Evolutionary conservation across 164 flowering plant species (phyloP).

Genomic region (Magnolia officinalis): DNA sequence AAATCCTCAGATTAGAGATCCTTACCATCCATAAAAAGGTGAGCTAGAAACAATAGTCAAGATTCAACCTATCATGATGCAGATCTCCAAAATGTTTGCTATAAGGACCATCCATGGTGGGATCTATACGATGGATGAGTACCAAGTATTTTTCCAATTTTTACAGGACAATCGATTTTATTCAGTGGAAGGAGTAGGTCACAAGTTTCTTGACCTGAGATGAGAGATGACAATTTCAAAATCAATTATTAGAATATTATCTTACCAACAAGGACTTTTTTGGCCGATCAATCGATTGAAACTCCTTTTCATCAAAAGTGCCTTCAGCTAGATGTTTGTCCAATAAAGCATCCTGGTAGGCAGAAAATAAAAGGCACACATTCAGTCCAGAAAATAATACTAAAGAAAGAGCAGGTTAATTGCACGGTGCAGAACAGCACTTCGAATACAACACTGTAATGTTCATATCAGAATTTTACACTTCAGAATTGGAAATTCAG

Average conservation of each 20-base stretch:
- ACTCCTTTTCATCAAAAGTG: constrained; percentile 43
- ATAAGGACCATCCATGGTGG: not conserved
- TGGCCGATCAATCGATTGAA: constrained; percentile 51
- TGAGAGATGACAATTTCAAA: no score
- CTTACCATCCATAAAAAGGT: no score
- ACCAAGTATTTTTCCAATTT: no score
- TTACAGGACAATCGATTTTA: no score
- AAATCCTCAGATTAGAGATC: no score
- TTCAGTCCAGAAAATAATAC: not conserved
- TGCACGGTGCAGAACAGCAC: not conserved
- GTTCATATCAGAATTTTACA: no score
- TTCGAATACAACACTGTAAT: not conserved
- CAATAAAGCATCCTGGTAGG: constrained; percentile 58
- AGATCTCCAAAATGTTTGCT: no score
- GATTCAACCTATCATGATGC: no score
- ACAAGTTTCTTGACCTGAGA: no score
- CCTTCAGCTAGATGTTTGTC: constrained; percentile 51
- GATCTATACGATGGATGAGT: not conserved
- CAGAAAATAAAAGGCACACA: not conserved
- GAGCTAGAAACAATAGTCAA: no score
- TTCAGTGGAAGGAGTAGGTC: no score
- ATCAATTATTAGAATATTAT: not conserved
- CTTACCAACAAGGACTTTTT: constrained; percentile 61
- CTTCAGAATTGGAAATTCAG: no score
- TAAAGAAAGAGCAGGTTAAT: not conserved